phyloP scores from a whole-genome alignment of 2,329 filamentous ascomycete species.

The Scorias spongiosa region DNA sequence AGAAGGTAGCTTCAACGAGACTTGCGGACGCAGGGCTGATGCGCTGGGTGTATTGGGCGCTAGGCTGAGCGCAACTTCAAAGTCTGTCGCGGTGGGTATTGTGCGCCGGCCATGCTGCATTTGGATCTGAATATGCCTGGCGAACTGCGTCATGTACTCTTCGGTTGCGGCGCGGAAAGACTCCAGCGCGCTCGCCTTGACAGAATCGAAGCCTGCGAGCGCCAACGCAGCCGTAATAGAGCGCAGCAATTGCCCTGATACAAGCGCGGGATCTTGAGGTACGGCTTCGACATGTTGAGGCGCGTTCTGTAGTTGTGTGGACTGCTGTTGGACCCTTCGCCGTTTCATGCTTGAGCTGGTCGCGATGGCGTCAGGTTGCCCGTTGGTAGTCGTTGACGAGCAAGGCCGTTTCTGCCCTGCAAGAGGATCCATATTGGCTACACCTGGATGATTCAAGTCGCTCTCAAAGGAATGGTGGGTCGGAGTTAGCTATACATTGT shows the following conservation, averaged over 20 bases:
- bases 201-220: slow-evolving; percentile 39
- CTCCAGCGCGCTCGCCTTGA: slow-evolving; percentile 41
- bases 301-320: slow-evolving; percentile 8
- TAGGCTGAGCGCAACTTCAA: slow-evolving; percentile 35
- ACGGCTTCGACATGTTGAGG: slow-evolving; percentile 20
- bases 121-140: slow-evolving; percentile 38
- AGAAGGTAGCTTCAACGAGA: slow-evolving; percentile 22
- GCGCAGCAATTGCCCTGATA: slow-evolving; percentile 39
- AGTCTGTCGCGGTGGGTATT: slow-evolving; percentile 43
- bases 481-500: too few species aligned
- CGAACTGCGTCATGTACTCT: slow-evolving; percentile 42
- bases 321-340: not conserved
- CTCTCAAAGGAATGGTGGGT: too few species aligned
- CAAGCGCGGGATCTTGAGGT: slow-evolving; percentile 34
- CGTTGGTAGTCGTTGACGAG: slow-evolving; percentile 1
- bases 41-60: slow-evolving; percentile 21
- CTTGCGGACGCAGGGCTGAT: slow-evolving; percentile 25
- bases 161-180: slow-evolving; percentile 39
- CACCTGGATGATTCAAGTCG: too few species aligned
- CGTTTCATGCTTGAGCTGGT: not conserved
- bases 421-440: not conserved
- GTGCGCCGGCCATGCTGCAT: slow-evolving; percentile 43
- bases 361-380: not conserved
- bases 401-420: slow-evolving; percentile 8
- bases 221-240: slow-evolving; percentile 38